A percentile compares a stretch with the other conserved stretches of the same genome.
Evolutionary conservation across 495 filamentous ascomycete genomes (phyloP).

Genomic region (Hypoxylon crocopeplum): DNA sequence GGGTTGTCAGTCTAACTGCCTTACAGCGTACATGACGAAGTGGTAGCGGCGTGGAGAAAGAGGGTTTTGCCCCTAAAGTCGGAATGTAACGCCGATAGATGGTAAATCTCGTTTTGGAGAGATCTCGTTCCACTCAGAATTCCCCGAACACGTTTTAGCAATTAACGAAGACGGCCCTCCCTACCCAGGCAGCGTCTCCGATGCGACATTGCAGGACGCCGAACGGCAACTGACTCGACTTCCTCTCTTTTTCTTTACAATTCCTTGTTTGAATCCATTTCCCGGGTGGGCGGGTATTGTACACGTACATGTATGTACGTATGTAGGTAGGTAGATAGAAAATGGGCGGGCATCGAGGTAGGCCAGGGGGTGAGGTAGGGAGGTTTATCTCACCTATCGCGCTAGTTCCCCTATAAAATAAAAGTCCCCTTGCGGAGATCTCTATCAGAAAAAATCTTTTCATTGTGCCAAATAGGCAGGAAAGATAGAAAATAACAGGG

Average conservation of each 20-base stretch:
- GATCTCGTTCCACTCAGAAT: conserved; percentile 41
- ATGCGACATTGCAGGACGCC: conserved; percentile 28
- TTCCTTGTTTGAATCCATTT: conserved; percentile 3
- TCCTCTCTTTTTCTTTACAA: not conserved
- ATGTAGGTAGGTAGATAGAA: too few species aligned
- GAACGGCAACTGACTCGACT: conserved; percentile 1
- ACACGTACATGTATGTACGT: not conserved
- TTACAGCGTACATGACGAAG: conserved; percentile 29
- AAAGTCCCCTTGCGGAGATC: not conserved
- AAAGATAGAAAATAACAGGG: conserved; percentile 1
- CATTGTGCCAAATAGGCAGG: conserved; percentile 15
- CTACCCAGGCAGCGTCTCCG: conserved; percentile 24
- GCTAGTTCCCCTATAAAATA: conserved; percentile 7
- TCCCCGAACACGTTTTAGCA: conserved; percentile 42
- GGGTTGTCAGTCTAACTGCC: conserved; percentile 15
- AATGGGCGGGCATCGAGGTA: not conserved
- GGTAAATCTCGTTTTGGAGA: conserved; percentile 40
- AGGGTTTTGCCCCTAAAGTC: conserved; percentile 35
- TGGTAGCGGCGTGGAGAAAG: conserved; percentile 36
- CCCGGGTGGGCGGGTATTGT: conserved; percentile 8
- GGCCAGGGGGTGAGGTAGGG: not conserved
- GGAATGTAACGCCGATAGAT: conserved; percentile 43
- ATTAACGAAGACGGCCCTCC: conserved; percentile 38
- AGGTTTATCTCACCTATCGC: conserved; percentile 13
- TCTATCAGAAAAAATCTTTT: conserved; percentile 6